Base-by-base conservation (phyloP, 2,329 filamentous ascomycete species). In the Nannizziopsis arthrosporioides region DNA sequence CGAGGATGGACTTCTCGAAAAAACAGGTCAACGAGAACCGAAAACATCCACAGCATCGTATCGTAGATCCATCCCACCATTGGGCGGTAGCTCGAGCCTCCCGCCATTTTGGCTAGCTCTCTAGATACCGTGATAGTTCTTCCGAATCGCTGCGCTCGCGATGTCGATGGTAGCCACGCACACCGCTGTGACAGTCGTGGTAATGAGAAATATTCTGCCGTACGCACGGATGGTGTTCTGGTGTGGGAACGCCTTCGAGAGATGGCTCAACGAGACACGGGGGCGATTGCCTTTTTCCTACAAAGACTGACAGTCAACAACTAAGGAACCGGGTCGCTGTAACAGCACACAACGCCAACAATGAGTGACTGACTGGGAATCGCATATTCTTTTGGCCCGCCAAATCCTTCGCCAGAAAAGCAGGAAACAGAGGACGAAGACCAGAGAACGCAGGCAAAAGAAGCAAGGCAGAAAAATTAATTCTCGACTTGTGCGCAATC, bases 1-100 rank as follows among this genome's bases (percentile, higher is more conserved):
- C 92, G 79, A 10, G 92, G 92, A 63, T 96, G 89, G 12, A 98
- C 87, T 68, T 98, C 92, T 57, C 92, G 83, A 73, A 98, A 98
- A 78, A 98, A 98, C 56, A 95, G 80, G 67, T 98, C 92, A 55
- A 93, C 81, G 45, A 96, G 74, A 54, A 96, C 64, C 2, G 72
- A 73, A 53, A 74, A 68, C 8, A 63, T 61, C 72, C 72, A 75
- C 34, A 74, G 59, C 41, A 72, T 63, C 19, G 73, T 53, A 57
- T 73, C 71, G 55, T 74, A 74, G 43, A 72, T 53, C 71, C 71
- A 73, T 57, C 66, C 67, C 50, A 71, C 63, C 59, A 73, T 67
- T 42, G 68, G 69, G 51, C 66, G 59, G 46, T 69, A 64, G 35
- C 60, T 56, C 54, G 61, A 56, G 49, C 61, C 62, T 54, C 63